Conservation (phyloP, 495 filamentous ascomycete genomes). For the Penicillium longicatenatum region DNA sequence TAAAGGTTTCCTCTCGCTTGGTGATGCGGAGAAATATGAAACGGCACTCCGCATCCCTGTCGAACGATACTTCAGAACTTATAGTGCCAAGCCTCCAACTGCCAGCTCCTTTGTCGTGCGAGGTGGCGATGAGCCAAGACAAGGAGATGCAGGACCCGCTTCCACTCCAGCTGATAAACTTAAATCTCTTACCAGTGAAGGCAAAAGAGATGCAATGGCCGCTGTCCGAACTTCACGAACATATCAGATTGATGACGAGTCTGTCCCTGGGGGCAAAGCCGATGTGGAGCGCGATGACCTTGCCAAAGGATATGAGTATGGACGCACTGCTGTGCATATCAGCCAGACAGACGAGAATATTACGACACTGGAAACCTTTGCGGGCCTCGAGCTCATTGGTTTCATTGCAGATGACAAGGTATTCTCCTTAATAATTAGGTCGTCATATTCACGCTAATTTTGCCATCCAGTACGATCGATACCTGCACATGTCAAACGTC, state of each 20-base stretch:
- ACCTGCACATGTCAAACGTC: slow-evolving; percentile 78
- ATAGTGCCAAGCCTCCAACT: slow-evolving; percentile 68
- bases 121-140: slow-evolving; percentile 42
- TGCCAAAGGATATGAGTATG: slow-evolving; percentile 93
- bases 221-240: slow-evolving; percentile 69
- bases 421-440: slow-evolving; percentile 10
- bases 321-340: slow-evolving; percentile 87
- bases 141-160: slow-evolving; percentile 49
- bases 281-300: slow-evolving; percentile 84
- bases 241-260: slow-evolving; percentile 78
- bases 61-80: slow-evolving; percentile 84
- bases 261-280: slow-evolving; percentile 73
- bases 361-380: slow-evolving; percentile 74
- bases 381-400: slow-evolving; percentile 78
- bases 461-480: slow-evolving; percentile 70
- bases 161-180: slow-evolving; percentile 30
- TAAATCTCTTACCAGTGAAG: not conserved
- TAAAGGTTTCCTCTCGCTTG: slow-evolving; percentile 78
- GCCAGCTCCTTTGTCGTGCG: slow-evolving; percentile 72
- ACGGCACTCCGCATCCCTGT: slow-evolving; percentile 81
- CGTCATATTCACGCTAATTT: slow-evolving; percentile 11
- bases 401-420: slow-evolving; percentile 79
- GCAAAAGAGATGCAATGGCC: slow-evolving; percentile 49
- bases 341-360: slow-evolving; percentile 79
- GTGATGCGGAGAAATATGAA: slow-evolving; percentile 72